These are phyloP conservation scores for Mycena galericulata DNA, from an alignment of 768 basidiomycete species.

Conservation along the genomic window DNA sequence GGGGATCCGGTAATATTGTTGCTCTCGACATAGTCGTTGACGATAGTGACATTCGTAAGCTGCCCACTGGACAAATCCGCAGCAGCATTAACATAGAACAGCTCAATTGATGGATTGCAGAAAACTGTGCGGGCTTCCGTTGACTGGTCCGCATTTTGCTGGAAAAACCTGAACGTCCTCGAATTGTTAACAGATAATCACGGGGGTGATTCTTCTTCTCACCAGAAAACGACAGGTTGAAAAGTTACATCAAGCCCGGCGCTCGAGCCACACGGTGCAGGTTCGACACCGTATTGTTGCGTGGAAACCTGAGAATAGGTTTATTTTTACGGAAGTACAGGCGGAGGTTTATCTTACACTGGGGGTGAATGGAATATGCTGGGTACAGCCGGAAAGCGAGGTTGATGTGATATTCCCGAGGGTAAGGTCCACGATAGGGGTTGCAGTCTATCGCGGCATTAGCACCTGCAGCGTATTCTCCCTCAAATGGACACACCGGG, in stretches of 20 bases:
- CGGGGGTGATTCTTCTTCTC: not conserved
- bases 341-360: constrained; percentile 1
- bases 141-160: constrained; percentile 34
- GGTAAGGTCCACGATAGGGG: constrained; percentile 1
- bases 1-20: constrained; percentile 33
- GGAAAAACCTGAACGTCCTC: constrained; percentile 46
- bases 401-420: constrained; percentile 42
- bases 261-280: constrained; percentile 44
- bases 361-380: constrained; percentile 44
- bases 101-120: constrained; percentile 53
- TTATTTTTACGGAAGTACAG: not conserved
- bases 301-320: constrained; percentile 36
- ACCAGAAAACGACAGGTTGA: constrained; percentile 63
- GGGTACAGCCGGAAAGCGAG: constrained; percentile 50
- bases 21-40: constrained; percentile 16
- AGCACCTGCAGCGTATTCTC: constrained; percentile 31
- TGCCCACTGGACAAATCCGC: constrained; percentile 47
- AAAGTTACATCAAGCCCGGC: constrained; percentile 42
- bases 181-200: not conserved
- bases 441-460: constrained; percentile 5
- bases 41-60: constrained; percentile 14
- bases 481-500: constrained; percentile 20
- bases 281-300: constrained; percentile 52
- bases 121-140: constrained; percentile 51
- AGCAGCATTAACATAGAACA: constrained; percentile 48